Evolutionary conservation across 805 yeast genomes (phyloP).

Genomic region (Kodamaea nitidulidarum): DNA sequence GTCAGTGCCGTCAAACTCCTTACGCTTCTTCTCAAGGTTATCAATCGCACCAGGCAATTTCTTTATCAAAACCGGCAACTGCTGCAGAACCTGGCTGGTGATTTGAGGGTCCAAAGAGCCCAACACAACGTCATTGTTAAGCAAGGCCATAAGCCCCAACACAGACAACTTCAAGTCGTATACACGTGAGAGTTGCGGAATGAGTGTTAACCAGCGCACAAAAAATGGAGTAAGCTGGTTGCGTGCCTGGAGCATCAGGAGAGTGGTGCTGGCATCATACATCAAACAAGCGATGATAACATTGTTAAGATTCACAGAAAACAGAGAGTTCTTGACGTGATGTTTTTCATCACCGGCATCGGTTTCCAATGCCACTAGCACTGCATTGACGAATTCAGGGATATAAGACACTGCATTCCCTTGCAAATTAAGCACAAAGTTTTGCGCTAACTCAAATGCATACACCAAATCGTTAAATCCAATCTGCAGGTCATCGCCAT

Average conservation of each 20-base stretch:
- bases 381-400: slow-evolving; percentile 41
- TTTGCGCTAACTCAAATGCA: slow-evolving; percentile 63
- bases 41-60: slow-evolving; percentile 70
- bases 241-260: slow-evolving; percentile 46
- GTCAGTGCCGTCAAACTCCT: slow-evolving; percentile 43
- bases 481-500: slow-evolving; percentile 41
- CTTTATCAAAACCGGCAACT: slow-evolving; percentile 49
- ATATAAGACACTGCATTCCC: slow-evolving; percentile 43
- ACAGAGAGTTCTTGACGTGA: slow-evolving; percentile 27
- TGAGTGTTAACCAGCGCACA: slow-evolving; percentile 58
- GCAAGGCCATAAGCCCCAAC: slow-evolving; percentile 57
- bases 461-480: slow-evolving; percentile 53
- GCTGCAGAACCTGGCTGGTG: slow-evolving; percentile 41
- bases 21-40: slow-evolving; percentile 58
- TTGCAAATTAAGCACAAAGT: slow-evolving; percentile 56
- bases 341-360: slow-evolving; percentile 22
- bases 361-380: slow-evolving; percentile 36
- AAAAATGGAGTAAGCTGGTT: slow-evolving; percentile 49
- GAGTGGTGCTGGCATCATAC: slow-evolving; percentile 52
- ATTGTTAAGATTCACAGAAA: slow-evolving; percentile 51
- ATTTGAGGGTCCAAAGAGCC: slow-evolving; percentile 16
- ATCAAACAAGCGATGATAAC: slow-evolving; percentile 62
- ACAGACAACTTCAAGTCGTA: slow-evolving; percentile 76
- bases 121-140: slow-evolving; percentile 21
- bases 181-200: slow-evolving; percentile 59